Percentiles rank a stretch among this genome's conserved stretches.
Evolutionary conservation across 768 basidiomycete genomes (phyloP).

Genomic region (Amyloporia xantha): DNA sequence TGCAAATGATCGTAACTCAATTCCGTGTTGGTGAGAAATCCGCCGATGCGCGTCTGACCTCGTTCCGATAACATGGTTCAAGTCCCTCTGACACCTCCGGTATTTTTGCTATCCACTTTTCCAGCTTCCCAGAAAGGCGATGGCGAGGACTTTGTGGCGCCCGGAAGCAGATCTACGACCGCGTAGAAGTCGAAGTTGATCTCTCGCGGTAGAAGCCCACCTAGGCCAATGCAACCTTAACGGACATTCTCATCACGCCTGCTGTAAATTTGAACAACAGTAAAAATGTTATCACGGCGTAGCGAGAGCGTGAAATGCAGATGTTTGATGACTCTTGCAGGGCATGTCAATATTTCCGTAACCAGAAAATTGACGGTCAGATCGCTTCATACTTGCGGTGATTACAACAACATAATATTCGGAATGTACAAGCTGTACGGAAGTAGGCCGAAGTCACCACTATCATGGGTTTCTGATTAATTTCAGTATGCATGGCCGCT

Average conservation of each 20-base stretch:
- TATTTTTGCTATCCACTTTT: slow-evolving; percentile 4
- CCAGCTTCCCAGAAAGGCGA: slow-evolving; percentile 5
- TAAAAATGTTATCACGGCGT: too few relatives aligned
- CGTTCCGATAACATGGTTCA: slow-evolving; percentile 1
- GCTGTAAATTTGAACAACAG: too few relatives aligned
- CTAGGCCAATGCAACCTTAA: not conserved
- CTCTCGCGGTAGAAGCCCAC: slow-evolving; percentile 17
- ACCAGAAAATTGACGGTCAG: too few relatives aligned
- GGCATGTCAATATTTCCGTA: too few relatives aligned
- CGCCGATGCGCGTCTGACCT: slow-evolving; percentile 15
- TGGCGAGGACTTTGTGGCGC: slow-evolving; percentile 19
- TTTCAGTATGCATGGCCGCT: too few relatives aligned
- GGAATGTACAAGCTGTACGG: too few relatives aligned
- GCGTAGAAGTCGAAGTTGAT: slow-evolving; percentile 4
- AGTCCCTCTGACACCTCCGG: slow-evolving; percentile 20
- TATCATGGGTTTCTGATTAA: too few relatives aligned
- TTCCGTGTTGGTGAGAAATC: slow-evolving; percentile 1
- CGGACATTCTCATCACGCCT: not conserved
- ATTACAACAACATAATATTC: too few relatives aligned
- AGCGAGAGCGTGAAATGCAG: too few relatives aligned
- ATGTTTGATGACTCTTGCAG: too few relatives aligned
- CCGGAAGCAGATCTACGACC: slow-evolving; percentile 11
- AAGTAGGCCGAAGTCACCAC: too few relatives aligned
- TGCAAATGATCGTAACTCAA: not conserved
- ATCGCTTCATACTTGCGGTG: too few relatives aligned